Conservation (phyloP, 2,329 filamentous ascomycete species). For the Epichloe typhina region DNA sequence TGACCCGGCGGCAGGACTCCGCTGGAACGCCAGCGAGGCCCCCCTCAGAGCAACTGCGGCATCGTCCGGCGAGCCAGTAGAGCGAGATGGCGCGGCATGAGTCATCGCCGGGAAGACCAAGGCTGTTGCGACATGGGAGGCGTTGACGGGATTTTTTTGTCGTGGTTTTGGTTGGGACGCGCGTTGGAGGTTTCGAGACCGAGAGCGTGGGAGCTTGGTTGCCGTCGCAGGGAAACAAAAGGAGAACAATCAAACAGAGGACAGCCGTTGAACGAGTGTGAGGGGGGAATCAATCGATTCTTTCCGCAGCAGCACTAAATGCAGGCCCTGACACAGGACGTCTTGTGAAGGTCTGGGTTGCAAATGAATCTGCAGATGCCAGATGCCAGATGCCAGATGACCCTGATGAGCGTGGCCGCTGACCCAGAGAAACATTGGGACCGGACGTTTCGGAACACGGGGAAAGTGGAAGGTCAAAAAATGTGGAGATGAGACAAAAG, state of each 20-base stretch:
- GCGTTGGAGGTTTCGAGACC: background rate
- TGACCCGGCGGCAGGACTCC: slow-evolving; percentile 9
- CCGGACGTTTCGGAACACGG: background rate
- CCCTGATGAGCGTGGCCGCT: background rate
- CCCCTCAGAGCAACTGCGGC: slow-evolving; percentile 36
- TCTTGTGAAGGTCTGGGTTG: background rate
- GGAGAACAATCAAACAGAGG: background rate
- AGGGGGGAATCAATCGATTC: background rate
- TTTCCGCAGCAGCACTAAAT: background rate
- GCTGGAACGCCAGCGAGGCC: slow-evolving; percentile 41
- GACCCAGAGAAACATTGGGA: background rate
- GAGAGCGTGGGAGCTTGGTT: no score
- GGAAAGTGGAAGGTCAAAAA: background rate
- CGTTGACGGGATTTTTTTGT: background rate
- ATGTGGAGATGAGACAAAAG: background rate
- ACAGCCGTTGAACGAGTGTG: background rate
- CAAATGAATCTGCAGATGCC: background rate
- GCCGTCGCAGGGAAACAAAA: no score
- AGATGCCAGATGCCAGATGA: background rate
- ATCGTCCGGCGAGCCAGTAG: slow-evolving; percentile 19
- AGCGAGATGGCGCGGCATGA: slow-evolving; percentile 17
- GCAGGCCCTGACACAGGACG: background rate
- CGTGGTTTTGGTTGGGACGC: background rate
- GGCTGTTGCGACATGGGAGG: slow-evolving; percentile 9
- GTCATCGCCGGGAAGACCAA: slow-evolving; percentile 18